A percentile compares a stretch with the other conserved stretches of the same genome.
Evolutionary conservation across 306 rosid genomes (phyloP).

Genomic region (Clitoria ternatea): DNA sequence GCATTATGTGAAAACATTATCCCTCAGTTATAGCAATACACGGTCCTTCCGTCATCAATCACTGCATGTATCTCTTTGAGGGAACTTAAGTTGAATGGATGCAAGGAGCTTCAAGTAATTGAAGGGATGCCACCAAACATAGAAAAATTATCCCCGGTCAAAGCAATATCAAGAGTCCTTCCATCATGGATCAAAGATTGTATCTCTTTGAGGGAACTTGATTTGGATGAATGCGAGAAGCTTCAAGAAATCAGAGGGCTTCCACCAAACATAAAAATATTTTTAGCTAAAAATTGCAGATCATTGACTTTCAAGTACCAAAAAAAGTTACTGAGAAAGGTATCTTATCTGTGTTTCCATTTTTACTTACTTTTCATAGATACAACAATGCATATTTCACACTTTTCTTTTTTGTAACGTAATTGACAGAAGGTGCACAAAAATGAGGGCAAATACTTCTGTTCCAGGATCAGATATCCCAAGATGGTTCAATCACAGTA

Average conservation of each 20-base stretch:
- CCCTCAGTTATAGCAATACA: neutral
- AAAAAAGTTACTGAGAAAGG: neutral
- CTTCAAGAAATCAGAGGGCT: neutral
- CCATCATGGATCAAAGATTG: neutral
- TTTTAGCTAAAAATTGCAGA: neutral
- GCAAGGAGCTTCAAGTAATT: too few relatives aligned
- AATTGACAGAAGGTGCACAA: neutral
- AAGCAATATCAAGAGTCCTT: too few relatives aligned
- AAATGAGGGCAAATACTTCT: neutral
- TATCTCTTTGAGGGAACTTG: neutral
- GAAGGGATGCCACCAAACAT: too few relatives aligned
- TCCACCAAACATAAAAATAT: neutral
- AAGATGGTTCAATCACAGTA: neutral
- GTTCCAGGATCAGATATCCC: neutral
- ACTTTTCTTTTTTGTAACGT: neutral
- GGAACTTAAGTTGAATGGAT: too few relatives aligned
- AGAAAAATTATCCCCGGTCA: too few relatives aligned
- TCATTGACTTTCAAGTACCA: neutral
- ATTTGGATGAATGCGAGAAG: neutral
- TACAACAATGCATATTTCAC: neutral
- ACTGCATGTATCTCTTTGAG: too few relatives aligned
- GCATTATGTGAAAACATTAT: neutral
- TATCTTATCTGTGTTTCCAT: neutral
- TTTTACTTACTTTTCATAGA: neutral
- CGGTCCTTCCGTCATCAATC: too few relatives aligned